These are phyloP conservation scores for Colletotrichum kahawae DNA, from an alignment of 2,329 filamentous ascomycete genomes.

Conservation along the genomic window DNA sequence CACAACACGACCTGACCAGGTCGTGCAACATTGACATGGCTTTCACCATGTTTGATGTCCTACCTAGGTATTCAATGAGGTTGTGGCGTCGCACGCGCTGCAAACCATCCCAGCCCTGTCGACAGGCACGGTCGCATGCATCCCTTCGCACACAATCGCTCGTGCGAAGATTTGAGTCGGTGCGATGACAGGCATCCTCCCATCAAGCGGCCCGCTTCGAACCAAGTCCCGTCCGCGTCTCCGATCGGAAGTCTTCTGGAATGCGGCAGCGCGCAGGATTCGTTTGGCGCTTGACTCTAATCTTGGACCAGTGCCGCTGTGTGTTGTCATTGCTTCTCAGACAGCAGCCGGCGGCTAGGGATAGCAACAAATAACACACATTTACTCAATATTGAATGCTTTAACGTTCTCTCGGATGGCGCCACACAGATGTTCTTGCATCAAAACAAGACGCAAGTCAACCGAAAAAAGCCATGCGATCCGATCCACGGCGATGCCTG, in stretches of 20 bases:
- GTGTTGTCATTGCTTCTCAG: background rate
- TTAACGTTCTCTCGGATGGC: background rate
- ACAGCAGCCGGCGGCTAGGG: background rate
- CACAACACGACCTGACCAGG: background rate
- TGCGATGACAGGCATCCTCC: background rate
- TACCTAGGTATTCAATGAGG: background rate
- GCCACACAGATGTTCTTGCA: background rate
- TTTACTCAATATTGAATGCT: background rate
- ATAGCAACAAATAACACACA: background rate
- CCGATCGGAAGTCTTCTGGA: background rate
- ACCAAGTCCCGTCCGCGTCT: background rate
- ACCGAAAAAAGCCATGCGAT: background rate
- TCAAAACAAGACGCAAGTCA: background rate
- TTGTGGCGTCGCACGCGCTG: background rate
- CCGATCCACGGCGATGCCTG: background rate
- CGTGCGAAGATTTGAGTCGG: background rate
- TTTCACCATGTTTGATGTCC: background rate
- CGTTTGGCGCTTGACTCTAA: background rate
- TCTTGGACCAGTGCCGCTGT: background rate
- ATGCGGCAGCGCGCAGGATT: background rate
- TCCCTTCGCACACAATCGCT: background rate
- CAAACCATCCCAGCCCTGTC: background rate
- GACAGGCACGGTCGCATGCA: background rate
- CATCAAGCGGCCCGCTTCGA: background rate
- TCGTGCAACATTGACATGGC: background rate